Evolutionary conservation across 1,139 yeast species (phyloP).

Genomic region (Yamadazyma dendronema): DNA sequence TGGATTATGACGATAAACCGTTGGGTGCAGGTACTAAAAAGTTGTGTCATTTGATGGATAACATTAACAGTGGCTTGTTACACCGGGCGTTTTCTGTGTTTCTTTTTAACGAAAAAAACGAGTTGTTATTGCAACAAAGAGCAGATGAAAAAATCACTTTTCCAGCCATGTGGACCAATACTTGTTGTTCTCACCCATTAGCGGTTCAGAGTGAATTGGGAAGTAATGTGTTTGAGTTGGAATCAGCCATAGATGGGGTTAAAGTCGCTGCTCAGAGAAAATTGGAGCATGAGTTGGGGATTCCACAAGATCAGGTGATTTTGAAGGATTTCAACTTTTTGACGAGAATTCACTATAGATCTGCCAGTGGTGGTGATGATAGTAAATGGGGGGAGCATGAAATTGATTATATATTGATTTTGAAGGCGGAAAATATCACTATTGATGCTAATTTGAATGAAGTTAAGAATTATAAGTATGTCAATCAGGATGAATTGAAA

Average conservation of each 20-base stretch:
- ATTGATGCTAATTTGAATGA: conserved; percentile 69
- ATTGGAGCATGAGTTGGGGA: conserved; percentile 90
- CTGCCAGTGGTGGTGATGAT: conserved; percentile 59
- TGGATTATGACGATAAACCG: conserved; percentile 83
- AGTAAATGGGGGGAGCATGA: conserved; percentile 98
- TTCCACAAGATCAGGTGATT: conserved; percentile 61
- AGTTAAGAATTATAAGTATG: conserved; percentile 79
- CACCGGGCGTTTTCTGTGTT: conserved; percentile 97
- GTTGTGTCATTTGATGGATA: conserved; percentile 85
- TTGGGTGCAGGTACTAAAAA: conserved; percentile 94
- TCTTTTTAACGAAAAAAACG: conserved; percentile 72
- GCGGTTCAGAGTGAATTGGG: conserved; percentile 74
- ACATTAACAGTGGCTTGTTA: conserved; percentile 78
- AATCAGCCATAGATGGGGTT: conserved; percentile 67
- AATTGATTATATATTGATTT: conserved; percentile 87
- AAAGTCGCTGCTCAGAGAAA: conserved; percentile 90
- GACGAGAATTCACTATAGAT: conserved; percentile 89
- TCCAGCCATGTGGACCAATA: conserved; percentile 96
- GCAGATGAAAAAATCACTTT: conserved; percentile 96
- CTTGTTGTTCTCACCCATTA: conserved; percentile 97
- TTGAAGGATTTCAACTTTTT: conserved; percentile 70
- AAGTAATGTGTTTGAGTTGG: conserved; percentile 27
- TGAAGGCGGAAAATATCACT: conserved; percentile 57
- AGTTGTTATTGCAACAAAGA: conserved; percentile 85
- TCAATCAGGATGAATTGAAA: conserved; percentile 62